Conservation (phyloP, 2,329 filamentous ascomycete species). For the Alternaria conjuncta region DNA sequence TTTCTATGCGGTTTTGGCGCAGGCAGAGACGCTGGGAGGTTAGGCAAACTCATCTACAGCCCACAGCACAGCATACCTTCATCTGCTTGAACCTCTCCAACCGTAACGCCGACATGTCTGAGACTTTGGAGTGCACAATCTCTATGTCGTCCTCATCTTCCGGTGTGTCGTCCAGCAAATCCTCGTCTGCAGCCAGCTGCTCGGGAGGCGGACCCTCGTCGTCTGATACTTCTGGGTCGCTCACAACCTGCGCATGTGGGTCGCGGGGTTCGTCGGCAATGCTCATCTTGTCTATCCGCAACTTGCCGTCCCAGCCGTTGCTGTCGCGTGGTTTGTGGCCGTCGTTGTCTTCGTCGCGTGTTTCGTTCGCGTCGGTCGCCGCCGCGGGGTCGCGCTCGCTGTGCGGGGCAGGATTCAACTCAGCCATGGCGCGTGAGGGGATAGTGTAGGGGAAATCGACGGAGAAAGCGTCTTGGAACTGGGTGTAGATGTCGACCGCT, state of each 20-base stretch:
- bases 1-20: conserved; percentile 86
- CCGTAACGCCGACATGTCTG: conserved; percentile 76
- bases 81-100: conserved; percentile 83
- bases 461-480: not conserved
- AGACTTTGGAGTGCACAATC: conserved; percentile 84
- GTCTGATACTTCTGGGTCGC: conserved; percentile 85
- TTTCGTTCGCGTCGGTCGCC: conserved; percentile 18
- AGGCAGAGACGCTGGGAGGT: conserved; percentile 73
- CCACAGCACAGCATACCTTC: conserved; percentile 52
- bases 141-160: conserved; percentile 70
- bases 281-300: conserved; percentile 74
- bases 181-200: conserved; percentile 49
- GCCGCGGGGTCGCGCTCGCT: conserved; percentile 35
- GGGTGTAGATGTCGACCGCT: not conserved
- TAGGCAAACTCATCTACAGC: conserved; percentile 1
- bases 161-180: conserved; percentile 66
- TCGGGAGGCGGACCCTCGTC: conserved; percentile 54
- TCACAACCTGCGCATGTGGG: conserved; percentile 69
- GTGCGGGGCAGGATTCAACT: conserved; percentile 36
- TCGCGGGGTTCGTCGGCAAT: conserved; percentile 33
- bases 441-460: not conserved
- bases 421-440: conserved; percentile 25
- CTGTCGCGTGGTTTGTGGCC: conserved; percentile 46
- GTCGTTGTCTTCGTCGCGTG: conserved; percentile 29
- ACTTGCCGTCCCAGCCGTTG: conserved; percentile 82